Conservation (phyloP, 768 basidiomycete genomes). For the Sarcodon sp. region DNA sequence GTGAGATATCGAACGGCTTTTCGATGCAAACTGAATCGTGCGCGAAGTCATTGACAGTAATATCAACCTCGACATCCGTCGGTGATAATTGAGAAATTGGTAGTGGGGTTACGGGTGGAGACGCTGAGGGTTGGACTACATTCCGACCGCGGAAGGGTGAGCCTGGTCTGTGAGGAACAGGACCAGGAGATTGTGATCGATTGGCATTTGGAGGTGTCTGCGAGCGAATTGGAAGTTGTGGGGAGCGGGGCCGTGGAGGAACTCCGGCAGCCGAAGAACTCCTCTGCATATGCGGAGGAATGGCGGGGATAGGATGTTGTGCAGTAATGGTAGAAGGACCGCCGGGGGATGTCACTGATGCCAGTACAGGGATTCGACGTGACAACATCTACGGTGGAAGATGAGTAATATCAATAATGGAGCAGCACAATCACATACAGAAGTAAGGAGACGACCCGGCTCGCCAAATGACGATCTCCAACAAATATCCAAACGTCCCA, state of each 20-base stretch:
- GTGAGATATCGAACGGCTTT: conserved; percentile 45
- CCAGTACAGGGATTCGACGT: conserved; percentile 54
- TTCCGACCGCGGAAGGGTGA: conserved; percentile 26
- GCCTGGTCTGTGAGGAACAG: conserved; percentile 27
- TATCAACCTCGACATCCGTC: conserved; percentile 39
- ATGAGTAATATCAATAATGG: neutral
- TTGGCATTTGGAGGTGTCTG: conserved; percentile 37
- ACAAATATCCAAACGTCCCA: conserved; percentile 80
- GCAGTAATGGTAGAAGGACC: conserved; percentile 8
- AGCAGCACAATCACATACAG: conserved; percentile 24
- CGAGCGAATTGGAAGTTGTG: conserved; percentile 39
- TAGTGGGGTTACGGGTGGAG: conserved; percentile 14
- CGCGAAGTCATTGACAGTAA: conserved; percentile 39
- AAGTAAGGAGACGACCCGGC: conserved; percentile 78
- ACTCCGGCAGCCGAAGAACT: conserved; percentile 21
- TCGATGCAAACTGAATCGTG: conserved; percentile 32
- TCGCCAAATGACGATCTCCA: conserved; percentile 84
- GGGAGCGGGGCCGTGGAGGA: conserved; percentile 45
- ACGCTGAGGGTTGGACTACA: conserved; percentile 9
- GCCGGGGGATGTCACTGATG: conserved; percentile 19
- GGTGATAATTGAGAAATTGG: conserved; percentile 2
- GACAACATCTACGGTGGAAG: conserved; percentile 45
- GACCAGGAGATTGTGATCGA: conserved; percentile 10
- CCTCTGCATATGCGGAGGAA: conserved; percentile 69
- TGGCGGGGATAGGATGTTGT: conserved; percentile 48